Conservation (phyloP, 2,329 filamentous ascomycete species). For the Arthrobotrys iridis region DNA sequence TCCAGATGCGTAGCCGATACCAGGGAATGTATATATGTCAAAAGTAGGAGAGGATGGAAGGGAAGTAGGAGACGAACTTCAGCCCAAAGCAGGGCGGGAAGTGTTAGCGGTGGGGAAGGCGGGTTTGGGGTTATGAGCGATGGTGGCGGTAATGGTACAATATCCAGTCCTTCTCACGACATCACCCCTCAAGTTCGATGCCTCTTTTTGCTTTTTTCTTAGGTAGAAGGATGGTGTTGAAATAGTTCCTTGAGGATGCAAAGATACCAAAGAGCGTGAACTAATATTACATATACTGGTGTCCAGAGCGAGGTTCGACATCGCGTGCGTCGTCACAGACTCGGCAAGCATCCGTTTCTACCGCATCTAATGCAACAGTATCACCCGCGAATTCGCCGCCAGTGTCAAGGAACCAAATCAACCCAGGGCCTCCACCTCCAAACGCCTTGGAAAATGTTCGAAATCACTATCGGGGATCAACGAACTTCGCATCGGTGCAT, state of each 20-base stretch:
- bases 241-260: background rate
- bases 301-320: conserved; percentile 44
- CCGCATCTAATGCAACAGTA: conserved; percentile 41
- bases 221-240: background rate
- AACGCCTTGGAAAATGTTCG: conserved; percentile 56
- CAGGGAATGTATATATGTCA: conserved; percentile 66
- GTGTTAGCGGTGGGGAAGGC: conserved; percentile 48
- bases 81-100: conserved; percentile 51
- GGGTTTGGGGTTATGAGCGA: conserved; percentile 53
- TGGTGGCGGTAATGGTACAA: conserved; percentile 53
- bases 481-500: conserved; percentile 56
- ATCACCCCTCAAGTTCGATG: conserved; percentile 29
- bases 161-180: conserved; percentile 46
- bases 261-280: background rate
- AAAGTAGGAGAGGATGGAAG: conserved; percentile 66
- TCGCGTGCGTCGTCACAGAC: conserved; percentile 50
- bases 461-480: conserved; percentile 56
- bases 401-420: conserved; percentile 27
- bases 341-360: conserved; percentile 47
- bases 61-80: conserved; percentile 59
- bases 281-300: conserved; percentile 7
- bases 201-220: conserved; percentile 48
- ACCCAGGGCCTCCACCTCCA: conserved; percentile 38
- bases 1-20: conserved; percentile 63
- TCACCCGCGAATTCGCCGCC: conserved; percentile 45